Evolutionary conservation across 306 rosid genomes (phyloP), one percentile per base, ranked within the genome.

Genomic region (Alnus glutinosa): DNA sequence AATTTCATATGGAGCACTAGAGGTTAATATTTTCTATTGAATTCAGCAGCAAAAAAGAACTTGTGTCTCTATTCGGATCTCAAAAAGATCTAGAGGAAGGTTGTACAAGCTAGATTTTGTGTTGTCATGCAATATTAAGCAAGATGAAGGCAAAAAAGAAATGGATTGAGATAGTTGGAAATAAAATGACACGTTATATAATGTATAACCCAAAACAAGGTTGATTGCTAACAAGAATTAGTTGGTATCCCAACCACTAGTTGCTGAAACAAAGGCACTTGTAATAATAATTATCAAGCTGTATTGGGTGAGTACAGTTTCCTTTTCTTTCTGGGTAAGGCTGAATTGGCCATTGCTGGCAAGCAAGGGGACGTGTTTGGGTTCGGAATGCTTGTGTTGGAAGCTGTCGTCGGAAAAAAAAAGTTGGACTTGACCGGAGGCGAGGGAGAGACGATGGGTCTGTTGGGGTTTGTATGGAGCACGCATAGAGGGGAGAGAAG

Each of bases 141-240:
- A 39, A 39, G 50, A 39, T 18, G 48, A 39, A 67, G 13, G 32
- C 32, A 18, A 18, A 39, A 67, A 16, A 5, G 1, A 67, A 67
- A 15, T 64, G 50, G 69, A 74, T 61, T 66, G 15, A 67, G 28
- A 46, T 83, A 44, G 55, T 61, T 30, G 39, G 59, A 80, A 72
- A 79, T 71, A 55, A 14, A 36, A 34, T 6, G 42, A 37, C 10
- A 34, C 1, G 11, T 34, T 36, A 37, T 37, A 64, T 3, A 30
- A 28, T 62, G 37, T 34, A 64, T 4, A 70, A 44, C 42, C 80
- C 50, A 62, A 80, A 61, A 57, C 34, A 7, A 42, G 52, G 62
- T 54, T 23, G 28, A 23, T 23, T 67, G 32, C 14, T 55, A 14
- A 66, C 19, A 44, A 76, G 85, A 77, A 54, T 39, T 52, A 62